Conservation (phyloP, 345 rosid genomes). For the Aegle marmelos region DNA sequence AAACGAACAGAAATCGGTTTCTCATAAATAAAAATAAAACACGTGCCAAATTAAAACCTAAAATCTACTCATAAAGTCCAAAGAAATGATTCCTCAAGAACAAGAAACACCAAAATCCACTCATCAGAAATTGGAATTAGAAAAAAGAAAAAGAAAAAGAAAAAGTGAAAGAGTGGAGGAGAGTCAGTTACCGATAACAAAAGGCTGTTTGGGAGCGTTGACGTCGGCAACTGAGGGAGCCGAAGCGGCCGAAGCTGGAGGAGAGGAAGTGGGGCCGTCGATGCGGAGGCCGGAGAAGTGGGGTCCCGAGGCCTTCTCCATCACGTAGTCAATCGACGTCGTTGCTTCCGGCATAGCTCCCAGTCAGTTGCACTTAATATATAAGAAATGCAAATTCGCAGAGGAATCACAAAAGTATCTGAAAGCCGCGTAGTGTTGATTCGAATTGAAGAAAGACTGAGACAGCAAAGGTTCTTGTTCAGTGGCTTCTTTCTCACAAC, state of each 20-base stretch:
- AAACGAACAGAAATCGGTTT: neutral
- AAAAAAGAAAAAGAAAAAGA: no score
- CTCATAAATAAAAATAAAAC: neutral
- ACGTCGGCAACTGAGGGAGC: constrained; percentile 35
- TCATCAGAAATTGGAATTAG: no score
- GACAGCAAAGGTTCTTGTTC: no score
- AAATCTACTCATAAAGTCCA: neutral
- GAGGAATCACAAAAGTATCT: no score
- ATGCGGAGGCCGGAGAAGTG: constrained; percentile 98
- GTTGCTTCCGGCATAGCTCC: constrained; percentile 51
- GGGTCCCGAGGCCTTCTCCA: constrained; percentile 97
- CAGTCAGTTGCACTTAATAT: neutral
- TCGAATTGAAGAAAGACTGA: no score
- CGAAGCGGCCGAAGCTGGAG: constrained; percentile 38
- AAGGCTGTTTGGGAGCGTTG: constrained; percentile 60
- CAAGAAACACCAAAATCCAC: neutral
- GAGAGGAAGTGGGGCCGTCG: constrained; percentile 64
- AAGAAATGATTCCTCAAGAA: neutral
- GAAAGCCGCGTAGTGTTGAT: neutral
- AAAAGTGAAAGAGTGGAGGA: neutral
- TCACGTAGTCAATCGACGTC: constrained; percentile 65
- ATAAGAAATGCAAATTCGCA: neutral
- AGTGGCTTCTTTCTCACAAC: neutral
- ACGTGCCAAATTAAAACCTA: neutral
- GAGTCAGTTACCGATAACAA: constrained; percentile 65